phyloP scores from a whole-genome alignment of 306 rosid species.

The Rubus parviflorus region DNA sequence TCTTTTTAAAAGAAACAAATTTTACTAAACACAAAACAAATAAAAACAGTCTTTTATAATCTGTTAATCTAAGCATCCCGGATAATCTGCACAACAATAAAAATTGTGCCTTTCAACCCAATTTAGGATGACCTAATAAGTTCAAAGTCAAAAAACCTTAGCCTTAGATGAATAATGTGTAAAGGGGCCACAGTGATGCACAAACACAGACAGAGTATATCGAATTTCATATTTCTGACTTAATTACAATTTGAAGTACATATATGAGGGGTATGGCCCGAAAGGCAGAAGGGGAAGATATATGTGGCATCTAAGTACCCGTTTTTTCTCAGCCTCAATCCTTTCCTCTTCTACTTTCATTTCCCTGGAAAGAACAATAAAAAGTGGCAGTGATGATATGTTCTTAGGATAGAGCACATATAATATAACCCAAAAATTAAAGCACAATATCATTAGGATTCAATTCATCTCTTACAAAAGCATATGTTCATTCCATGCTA shows the following conservation, averaged over 20 bases:
- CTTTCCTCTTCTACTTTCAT: conserved; percentile 88
- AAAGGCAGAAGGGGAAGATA: conserved; percentile 3
- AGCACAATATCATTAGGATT: background rate
- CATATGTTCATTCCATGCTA: background rate
- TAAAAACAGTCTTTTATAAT: background rate
- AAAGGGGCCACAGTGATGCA: background rate
- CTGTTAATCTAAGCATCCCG: background rate
- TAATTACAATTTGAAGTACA: background rate
- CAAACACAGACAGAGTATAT: background rate
- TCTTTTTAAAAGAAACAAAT: no score
- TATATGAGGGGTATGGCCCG: background rate
- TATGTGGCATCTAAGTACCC: conserved; percentile 47
- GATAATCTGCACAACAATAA: background rate
- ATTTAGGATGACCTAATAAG: background rate
- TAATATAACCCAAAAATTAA: background rate
- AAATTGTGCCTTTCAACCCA: background rate
- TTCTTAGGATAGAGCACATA: background rate
- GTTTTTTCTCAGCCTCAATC: conserved; percentile 88
- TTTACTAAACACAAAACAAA: no score
- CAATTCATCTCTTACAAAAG: background rate
- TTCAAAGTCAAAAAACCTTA: background rate
- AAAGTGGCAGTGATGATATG: conserved; percentile 14
- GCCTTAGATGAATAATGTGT: background rate
- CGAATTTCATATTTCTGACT: background rate
- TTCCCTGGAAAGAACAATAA: conserved; percentile 55